Evolutionary conservation across 2,329 filamentous ascomycete species (phyloP).

Genomic region (Byssothecium circinans): DNA sequence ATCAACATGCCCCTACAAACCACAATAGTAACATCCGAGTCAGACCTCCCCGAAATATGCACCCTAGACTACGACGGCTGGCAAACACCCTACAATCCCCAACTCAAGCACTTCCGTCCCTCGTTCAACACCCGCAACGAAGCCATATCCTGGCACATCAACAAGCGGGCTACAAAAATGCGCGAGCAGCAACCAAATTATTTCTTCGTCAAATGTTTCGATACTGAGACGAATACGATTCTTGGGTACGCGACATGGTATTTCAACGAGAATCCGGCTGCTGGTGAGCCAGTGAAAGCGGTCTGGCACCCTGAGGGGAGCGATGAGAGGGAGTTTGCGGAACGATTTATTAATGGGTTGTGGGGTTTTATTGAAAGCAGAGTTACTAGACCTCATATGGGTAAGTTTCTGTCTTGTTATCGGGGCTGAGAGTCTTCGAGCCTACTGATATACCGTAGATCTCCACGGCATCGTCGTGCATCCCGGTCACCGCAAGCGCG

Average conservation of each 20-base stretch:
- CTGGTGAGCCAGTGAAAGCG: constrained; percentile 12
- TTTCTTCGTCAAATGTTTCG: constrained; percentile 19
- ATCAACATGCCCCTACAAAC: background rate
- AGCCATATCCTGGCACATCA: constrained; percentile 10
- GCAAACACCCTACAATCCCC: constrained; percentile 25
- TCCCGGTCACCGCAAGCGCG: constrained; percentile 36
- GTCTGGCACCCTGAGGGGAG: constrained; percentile 24
- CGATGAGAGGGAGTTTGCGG: constrained; percentile 27
- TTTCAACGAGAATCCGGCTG: background rate
- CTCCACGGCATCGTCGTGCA: constrained; percentile 18
- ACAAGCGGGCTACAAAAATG: background rate
- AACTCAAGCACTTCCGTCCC: constrained; percentile 30
- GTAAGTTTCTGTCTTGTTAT: constrained; percentile 2
- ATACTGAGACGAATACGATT: constrained; percentile 16
- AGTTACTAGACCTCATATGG: constrained; percentile 22
- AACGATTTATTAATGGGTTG: constrained; percentile 27
- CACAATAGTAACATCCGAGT: constrained; percentile 1
- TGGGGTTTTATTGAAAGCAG: constrained; percentile 19
- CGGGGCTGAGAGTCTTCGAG: too few relatives aligned
- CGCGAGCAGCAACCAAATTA: constrained; percentile 12
- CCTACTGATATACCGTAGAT: constrained; percentile 9
- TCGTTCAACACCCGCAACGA: constrained; percentile 15
- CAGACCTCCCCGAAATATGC: constrained; percentile 17
- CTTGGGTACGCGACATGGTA: constrained; percentile 22
- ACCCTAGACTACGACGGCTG: constrained; percentile 25